Evolutionary conservation across 305 asterid genomes (phyloP), one percentile per base, ranked within the genome.

Genomic region (Fraxinus sp.): DNA sequence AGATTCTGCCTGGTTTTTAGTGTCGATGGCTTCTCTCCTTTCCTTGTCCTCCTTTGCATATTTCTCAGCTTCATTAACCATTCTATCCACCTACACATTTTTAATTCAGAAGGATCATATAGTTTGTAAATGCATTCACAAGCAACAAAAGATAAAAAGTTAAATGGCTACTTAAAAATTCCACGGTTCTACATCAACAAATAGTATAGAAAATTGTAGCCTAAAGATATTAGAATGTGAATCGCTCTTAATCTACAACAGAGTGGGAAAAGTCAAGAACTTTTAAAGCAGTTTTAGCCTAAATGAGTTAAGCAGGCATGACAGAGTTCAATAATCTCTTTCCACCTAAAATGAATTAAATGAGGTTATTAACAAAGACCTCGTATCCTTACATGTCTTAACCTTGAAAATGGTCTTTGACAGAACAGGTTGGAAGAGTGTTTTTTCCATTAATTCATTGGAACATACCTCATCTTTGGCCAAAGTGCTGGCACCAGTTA

Each of bases 401-500:
- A 46, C 18, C 57, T 0, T 46, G 55, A 11, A 13, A 46, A 46
- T 11, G 55, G 55, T 3, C 4, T 46, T 46, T 3, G n/a, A 46
- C n/a, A 46, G 55, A 46, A 46, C 55, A 3, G n/a, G 32, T 46
- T n/a, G 9, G 8, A 20, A 75, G 41, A 9, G 20, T 18, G 43
- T 39, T 20, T 28, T 14, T 75, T 16, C 22, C n/a, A 6, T 20
- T 59, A 62, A 22, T 62, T 62, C 0, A 3, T 4, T 55, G 3
- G 28, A 46, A 43, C 39, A 22, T 89, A 94, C 97, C 96, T 92
- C 97, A 55, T 94, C 94, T 86, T 87, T 83, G 14, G 95, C 92
- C 87, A 94, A 90, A n/a, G 97, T 94, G 87, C 97, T 94, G 75
- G 97, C 95, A 64, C 96, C 95, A 5, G 92, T 94, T 41, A 94